Percentiles rank a stretch among this genome's conserved stretches.
These are phyloP conservation scores for Striga asiatica DNA, from an alignment of 257 asterid genomes.

Conservation along the genomic window DNA sequence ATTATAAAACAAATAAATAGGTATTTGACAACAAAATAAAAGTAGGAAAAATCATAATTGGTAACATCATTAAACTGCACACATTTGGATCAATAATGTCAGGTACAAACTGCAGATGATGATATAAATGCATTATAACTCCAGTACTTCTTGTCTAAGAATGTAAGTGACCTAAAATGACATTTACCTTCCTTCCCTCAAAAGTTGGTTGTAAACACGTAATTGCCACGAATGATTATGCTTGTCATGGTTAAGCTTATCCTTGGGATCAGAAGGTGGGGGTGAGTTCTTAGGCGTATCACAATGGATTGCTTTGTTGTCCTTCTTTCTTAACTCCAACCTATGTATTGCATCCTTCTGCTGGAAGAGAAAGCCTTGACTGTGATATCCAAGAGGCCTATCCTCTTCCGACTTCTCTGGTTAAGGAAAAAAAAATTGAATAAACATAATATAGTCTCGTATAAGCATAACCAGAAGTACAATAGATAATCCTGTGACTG, in stretches of 20 bases:
- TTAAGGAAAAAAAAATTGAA: background rate
- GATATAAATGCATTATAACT: background rate
- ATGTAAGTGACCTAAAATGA: conserved; percentile 1
- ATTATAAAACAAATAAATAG: conserved; percentile 11
- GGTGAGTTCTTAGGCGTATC: conserved; percentile 21
- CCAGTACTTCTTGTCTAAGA: conserved; percentile 2
- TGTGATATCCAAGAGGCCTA: conserved; percentile 25
- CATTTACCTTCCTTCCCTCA: conserved; percentile 82
- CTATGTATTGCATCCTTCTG: conserved; percentile 31
- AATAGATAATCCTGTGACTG: conserved; percentile 13
- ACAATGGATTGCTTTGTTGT: conserved; percentile 14
- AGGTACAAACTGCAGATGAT: conserved; percentile 4
- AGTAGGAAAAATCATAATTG: conserved; percentile 7
- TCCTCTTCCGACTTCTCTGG: conserved; percentile 41
- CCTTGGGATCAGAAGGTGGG: conserved; percentile 36
- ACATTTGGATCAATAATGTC: background rate
- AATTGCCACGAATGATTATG: conserved; percentile 44
- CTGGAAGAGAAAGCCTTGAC: conserved; percentile 31
- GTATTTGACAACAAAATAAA: conserved; percentile 10
- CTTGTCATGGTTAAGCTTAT: conserved; percentile 27
- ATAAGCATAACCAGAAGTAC: conserved; percentile 5
- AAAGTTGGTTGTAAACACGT: conserved; percentile 59
- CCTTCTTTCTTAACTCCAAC: conserved; percentile 32
- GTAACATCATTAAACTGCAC: background rate
- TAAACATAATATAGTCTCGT: conserved; percentile 16